Base-by-base conservation (phyloP, 805 yeast genomes). In the Cyberlindnera japonica region DNA sequence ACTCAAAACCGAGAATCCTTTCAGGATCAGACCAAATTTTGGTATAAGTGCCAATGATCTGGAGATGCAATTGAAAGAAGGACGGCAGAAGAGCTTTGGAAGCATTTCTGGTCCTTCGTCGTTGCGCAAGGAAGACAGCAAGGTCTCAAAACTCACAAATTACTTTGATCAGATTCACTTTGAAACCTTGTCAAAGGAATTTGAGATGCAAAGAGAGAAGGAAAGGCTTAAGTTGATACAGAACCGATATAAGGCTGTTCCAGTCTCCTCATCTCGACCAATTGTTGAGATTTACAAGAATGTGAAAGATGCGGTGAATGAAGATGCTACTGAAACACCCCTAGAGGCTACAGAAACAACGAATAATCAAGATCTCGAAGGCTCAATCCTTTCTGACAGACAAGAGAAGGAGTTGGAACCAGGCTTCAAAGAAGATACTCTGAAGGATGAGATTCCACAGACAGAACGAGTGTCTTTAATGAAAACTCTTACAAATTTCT, bases 261-360 rank as follows among this genome's bases (percentile, higher is more conserved):
- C 93, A 6, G 75, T 87, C 37, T 77, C 79, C 18, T 75, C 80
- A 2, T 79, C 93, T 1, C 81, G 76, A 44, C 98, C 99, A 0
- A 83, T 87, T 41, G 97, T 90, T 17, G 96, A 90, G 52, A 83
- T 93, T 19, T 93, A 84, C 58, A 81, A 87, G 50, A 82, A 86
- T 54, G 93, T 86, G 11, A 80, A 82, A 44, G 97, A 90, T 63
- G 96, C 95, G 1, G 93, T 88, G 6, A 83, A 77, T 40, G 79
- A 73, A 41, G 68, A 68, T 14, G 54, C 69, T 12, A 68, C 64
- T 33, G 70, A 61, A 7, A 60, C 55, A 42, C 38, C 38, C 9
- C 43, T 38, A 11, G 48, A 42, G 13, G 46, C 43, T 10, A 47
- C 42, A 16, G 54, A 53, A 20, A 49, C 16, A 5, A 15, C 40